These are phyloP conservation scores for Gastrolobium bilobum DNA, from an alignment of 306 rosid species.

Conservation along the genomic window DNA sequence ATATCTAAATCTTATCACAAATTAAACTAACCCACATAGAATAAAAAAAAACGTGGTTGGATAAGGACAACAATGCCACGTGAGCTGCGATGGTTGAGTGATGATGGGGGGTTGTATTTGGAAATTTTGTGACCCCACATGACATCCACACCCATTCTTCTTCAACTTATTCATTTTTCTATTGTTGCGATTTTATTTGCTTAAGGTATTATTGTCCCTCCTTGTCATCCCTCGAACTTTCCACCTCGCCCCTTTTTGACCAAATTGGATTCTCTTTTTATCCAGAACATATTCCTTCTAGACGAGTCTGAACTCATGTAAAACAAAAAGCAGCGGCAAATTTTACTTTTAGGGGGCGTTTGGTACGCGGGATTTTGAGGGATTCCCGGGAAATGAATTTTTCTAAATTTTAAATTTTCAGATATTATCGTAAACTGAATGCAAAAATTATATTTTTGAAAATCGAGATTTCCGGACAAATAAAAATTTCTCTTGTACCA, in stretches of 20 bases:
- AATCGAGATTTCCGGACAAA: no score
- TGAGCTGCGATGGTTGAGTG: not conserved
- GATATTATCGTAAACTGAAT: no score
- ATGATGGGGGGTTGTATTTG: not conserved
- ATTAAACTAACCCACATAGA: not conserved
- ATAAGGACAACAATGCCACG: conserved; percentile 43
- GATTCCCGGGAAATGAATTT: no score
- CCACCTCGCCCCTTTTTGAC: conserved; percentile 39
- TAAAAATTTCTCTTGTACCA: no score
- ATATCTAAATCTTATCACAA: conserved; percentile 19
- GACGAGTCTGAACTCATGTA: not conserved
- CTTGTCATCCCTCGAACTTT: conserved; percentile 36
- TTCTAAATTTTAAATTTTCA: no score
- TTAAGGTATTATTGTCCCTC: conserved; percentile 1
- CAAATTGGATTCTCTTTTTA: not conserved
- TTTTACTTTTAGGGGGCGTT: conserved; percentile 48
- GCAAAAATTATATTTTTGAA: no score
- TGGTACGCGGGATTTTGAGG: no score
- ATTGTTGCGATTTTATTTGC: not conserved
- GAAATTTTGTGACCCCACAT: conserved; percentile 6
- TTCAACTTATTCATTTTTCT: not conserved
- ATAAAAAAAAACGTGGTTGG: conserved; percentile 32
- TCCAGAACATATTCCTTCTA: conserved; percentile 20
- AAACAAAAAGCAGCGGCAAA: not conserved
- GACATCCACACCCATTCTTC: not conserved